These are phyloP conservation scores for Vaccinium vitisidaea DNA, from an alignment of 148 eudicot genomes.

Conservation along the genomic window DNA sequence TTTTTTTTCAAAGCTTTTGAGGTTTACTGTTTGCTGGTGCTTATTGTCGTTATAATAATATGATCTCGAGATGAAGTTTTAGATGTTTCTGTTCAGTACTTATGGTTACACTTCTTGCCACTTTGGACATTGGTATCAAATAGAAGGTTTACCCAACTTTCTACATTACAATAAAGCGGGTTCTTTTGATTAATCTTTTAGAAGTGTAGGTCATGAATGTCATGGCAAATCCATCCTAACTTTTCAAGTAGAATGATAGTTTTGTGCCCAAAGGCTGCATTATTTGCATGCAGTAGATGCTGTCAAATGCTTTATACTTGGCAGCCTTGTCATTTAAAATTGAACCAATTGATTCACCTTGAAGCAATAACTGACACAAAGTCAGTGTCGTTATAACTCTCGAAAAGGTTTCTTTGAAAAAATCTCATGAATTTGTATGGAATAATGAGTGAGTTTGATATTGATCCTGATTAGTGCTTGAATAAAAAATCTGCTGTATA, in stretches of 20 bases:
- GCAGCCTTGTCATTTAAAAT: background rate
- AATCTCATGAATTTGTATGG: background rate
- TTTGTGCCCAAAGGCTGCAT: background rate
- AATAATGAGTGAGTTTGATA: background rate
- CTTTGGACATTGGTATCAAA: constrained; percentile 7
- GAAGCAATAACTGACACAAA: background rate
- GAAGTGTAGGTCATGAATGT: background rate
- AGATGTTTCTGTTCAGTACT: background rate
- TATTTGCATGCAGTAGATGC: background rate
- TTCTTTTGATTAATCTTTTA: background rate
- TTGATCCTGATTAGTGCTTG: background rate
- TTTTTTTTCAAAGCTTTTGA: no score
- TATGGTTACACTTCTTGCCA: background rate
- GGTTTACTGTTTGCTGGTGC: background rate
- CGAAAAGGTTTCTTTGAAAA: background rate
- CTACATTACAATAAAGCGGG: background rate
- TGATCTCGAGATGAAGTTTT: background rate
- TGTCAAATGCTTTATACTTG: background rate
- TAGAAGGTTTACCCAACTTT: background rate
- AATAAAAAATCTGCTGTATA: background rate
- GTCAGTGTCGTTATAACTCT: background rate
- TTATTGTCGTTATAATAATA: background rate
- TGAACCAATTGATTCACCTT: background rate
- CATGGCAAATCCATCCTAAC: background rate
- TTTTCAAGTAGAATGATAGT: background rate